A percentile compares a stretch with the other conserved stretches of the same genome.
These are phyloP conservation scores for Cyanophora paradoxa DNA, from an alignment of 78 protist genomes.

Conservation along the genomic window DNA sequence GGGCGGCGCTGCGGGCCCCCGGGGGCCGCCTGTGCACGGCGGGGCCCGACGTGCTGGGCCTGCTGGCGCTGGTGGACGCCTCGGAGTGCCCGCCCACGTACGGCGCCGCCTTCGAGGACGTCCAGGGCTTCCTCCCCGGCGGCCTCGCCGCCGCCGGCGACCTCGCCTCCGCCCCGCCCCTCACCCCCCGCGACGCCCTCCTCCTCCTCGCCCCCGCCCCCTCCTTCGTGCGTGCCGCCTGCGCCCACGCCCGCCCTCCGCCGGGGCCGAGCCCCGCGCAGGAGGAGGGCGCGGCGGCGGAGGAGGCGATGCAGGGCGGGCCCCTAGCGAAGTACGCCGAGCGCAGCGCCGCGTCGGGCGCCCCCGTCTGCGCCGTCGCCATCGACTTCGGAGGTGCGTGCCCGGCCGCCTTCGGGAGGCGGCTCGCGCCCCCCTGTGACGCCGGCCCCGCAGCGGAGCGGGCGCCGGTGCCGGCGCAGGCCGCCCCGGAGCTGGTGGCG, in stretches of 20 bases:
- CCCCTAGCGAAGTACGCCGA: neutral
- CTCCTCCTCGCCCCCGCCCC: too few relatives aligned
- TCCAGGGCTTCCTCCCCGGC: conserved; percentile 24
- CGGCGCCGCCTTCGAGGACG: conserved; percentile 28
- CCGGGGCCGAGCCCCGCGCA: neutral
- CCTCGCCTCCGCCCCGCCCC: too few relatives aligned
- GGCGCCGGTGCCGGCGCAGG: neutral
- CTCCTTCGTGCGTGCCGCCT: too few relatives aligned
- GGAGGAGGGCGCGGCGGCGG: too few relatives aligned
- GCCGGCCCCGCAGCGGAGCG: too few relatives aligned
- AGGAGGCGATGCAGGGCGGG: too few relatives aligned
- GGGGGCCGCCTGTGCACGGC: conserved; percentile 24
- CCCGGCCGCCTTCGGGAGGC: too few relatives aligned
- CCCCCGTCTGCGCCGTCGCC: too few relatives aligned
- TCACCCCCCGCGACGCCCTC: too few relatives aligned
- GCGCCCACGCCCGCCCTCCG: neutral
- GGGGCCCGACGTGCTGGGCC: conserved; percentile 18
- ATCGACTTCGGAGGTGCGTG: neutral
- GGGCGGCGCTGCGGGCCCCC: too few relatives aligned
- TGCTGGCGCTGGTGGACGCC: conserved; percentile 42
- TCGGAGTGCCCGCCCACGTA: conserved; percentile 50
- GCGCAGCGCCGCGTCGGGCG: neutral
- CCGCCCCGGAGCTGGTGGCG: neutral
- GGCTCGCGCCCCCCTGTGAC: too few relatives aligned
- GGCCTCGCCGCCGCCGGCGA: too few relatives aligned